These are phyloP conservation scores for Centaurea solstitialis DNA, from an alignment of 129 eudicot genomes.

Conservation along the genomic window DNA sequence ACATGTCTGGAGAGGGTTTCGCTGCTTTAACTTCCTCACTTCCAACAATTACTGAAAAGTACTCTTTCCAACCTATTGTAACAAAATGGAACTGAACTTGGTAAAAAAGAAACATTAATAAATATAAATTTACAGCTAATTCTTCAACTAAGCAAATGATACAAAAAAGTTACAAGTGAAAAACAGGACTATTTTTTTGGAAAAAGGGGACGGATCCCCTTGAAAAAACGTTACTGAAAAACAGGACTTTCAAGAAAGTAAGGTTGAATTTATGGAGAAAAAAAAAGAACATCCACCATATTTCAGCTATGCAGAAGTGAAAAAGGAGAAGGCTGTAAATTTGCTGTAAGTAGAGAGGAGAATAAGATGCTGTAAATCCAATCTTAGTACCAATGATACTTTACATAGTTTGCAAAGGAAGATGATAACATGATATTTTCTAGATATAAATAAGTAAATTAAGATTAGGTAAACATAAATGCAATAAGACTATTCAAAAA, in stretches of 20 bases:
- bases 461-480: too few relatives aligned
- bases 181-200: background rate
- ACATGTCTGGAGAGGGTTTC: slow-evolving; percentile 92
- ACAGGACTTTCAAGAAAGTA: background rate
- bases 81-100: slow-evolving; percentile 8
- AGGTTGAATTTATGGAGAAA: background rate
- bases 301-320: background rate
- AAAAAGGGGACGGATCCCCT: too few relatives aligned
- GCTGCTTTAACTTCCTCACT: slow-evolving; percentile 89
- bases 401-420: too few relatives aligned
- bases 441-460: too few relatives aligned
- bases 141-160: background rate
- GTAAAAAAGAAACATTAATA: background rate
- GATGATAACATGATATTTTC: too few relatives aligned
- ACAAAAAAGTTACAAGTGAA: too few relatives aligned
- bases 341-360: too few relatives aligned
- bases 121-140: background rate
- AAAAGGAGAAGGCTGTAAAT: background rate
- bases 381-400: too few relatives aligned
- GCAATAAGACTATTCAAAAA: background rate
- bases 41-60: slow-evolving; percentile 70
- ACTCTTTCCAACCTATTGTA: slow-evolving; percentile 69
- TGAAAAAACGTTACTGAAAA: too few relatives aligned
- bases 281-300: too few relatives aligned
- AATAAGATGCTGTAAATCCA: too few relatives aligned